Percentiles rank a stretch among this genome's conserved stretches.
Conservation (phyloP, 228 moss, liverwort and hornwort species). For the Sphagnum magellanicum region DNA sequence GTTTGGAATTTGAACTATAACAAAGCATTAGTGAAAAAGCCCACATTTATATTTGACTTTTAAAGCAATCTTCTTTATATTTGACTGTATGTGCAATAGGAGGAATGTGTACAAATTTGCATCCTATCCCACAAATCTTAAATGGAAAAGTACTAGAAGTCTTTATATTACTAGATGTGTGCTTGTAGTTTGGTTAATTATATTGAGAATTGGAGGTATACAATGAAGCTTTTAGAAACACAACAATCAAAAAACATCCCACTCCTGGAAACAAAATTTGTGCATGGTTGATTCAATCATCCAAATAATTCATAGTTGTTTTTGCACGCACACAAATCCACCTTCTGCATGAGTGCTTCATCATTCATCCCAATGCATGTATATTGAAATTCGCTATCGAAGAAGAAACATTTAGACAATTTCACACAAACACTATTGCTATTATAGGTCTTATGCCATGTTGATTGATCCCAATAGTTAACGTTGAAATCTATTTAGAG, state of each 20-base stretch:
- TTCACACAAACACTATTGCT: not conserved
- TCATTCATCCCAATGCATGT: not conserved
- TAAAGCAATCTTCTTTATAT: too few species aligned
- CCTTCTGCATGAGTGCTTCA: not conserved
- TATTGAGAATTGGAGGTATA: constrained; percentile 65
- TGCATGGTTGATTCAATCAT: constrained; percentile 73
- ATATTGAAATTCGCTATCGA: not conserved
- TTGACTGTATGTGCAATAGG: too few species aligned
- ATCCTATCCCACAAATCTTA: too few species aligned
- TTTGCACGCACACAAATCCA: constrained; percentile 22
- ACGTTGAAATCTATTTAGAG: too few species aligned
- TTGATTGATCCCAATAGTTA: too few species aligned
- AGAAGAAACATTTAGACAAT: not conserved
- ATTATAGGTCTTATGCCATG: too few species aligned
- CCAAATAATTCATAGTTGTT: constrained; percentile 92
- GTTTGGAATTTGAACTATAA: too few species aligned
- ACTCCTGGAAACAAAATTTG: constrained; percentile 82
- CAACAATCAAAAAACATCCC: constrained; percentile 79
- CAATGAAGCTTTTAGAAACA: constrained; percentile 61
- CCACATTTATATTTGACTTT: too few species aligned
- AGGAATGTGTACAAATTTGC: too few species aligned
- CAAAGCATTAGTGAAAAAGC: too few species aligned
- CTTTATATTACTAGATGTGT: constrained; percentile 2
- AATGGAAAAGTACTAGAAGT: too few species aligned
- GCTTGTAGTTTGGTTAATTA: constrained; percentile 52